Evolutionary conservation across 1,284 basidiomycete species (phyloP).

Genomic region (Quambalaria eucalypti): DNA sequence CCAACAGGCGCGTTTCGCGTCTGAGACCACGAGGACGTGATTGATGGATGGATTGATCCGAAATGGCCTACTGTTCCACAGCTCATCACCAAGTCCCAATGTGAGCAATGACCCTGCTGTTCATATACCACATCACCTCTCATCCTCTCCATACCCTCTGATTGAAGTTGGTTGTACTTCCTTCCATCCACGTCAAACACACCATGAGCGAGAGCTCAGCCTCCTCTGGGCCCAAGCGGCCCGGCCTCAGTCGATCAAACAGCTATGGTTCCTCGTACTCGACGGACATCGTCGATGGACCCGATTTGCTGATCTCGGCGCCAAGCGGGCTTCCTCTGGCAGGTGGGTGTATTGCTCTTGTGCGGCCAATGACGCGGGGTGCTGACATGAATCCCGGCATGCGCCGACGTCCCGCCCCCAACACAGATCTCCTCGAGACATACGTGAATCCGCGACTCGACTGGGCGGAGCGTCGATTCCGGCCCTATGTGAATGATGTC

Average conservation of each 20-base stretch:
- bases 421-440: constrained; percentile 56
- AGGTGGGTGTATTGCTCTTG: too few relatives aligned
- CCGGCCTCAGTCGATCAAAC: neutral
- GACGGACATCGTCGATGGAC: neutral
- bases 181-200: neutral
- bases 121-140: too few relatives aligned
- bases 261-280: neutral
- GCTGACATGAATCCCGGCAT: neutral
- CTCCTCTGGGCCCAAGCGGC: neutral
- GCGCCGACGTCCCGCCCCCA: constrained; percentile 8
- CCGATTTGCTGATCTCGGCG: neutral
- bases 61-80: too few relatives aligned
- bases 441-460: constrained; percentile 84
- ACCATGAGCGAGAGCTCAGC: neutral
- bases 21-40: too few relatives aligned
- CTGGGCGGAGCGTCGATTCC: constrained; percentile 72
- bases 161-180: too few relatives aligned
- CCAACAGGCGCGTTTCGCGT: too few relatives aligned
- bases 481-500: constrained; percentile 72
- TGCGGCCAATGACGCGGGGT: too few relatives aligned
- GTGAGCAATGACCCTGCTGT: too few relatives aligned
- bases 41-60: too few relatives aligned
- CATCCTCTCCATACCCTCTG: too few relatives aligned
- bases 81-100: too few relatives aligned
- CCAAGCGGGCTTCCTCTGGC: neutral